These are phyloP conservation scores for Trichophyton simii DNA, from an alignment of 2,329 filamentous ascomycete genomes.

Conservation along the genomic window DNA sequence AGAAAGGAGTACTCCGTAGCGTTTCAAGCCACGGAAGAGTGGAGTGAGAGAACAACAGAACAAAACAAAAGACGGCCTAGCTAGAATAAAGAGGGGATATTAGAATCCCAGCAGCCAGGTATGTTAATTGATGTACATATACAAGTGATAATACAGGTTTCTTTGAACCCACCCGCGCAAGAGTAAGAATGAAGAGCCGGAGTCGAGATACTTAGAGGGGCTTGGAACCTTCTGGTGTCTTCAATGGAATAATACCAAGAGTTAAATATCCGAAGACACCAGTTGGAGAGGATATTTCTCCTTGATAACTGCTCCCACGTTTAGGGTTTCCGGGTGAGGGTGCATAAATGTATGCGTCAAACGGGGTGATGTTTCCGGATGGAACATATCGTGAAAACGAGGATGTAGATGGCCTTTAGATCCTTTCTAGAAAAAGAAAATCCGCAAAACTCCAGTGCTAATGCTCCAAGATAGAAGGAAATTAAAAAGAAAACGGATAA, in stretches of 20 bases:
- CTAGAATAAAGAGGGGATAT: not conserved
- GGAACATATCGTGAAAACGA: not conserved
- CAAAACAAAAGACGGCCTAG: not conserved
- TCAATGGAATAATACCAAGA: not conserved
- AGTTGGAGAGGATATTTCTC: not conserved
- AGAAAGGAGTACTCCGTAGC: not conserved
- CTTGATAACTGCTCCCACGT: not conserved
- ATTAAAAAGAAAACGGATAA: not conserved
- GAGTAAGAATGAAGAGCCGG: no score
- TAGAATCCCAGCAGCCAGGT: not conserved
- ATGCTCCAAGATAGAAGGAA: not conserved
- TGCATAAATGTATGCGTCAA: not conserved
- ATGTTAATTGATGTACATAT: not conserved
- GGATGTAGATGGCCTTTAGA: not conserved
- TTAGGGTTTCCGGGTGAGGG: not conserved
- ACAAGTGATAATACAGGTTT: not conserved
- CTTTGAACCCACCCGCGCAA: not conserved
- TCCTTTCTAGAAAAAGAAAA: not conserved
- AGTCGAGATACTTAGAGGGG: not conserved
- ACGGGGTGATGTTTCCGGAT: not conserved
- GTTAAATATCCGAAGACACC: not conserved
- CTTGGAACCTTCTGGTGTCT: not conserved
- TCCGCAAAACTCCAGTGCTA: constrained; percentile 1
- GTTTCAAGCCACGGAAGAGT: not conserved
- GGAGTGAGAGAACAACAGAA: not conserved